Evolutionary conservation across 2,329 filamentous ascomycete genomes (phyloP).

Genomic region (Shiraia bambusicola): DNA sequence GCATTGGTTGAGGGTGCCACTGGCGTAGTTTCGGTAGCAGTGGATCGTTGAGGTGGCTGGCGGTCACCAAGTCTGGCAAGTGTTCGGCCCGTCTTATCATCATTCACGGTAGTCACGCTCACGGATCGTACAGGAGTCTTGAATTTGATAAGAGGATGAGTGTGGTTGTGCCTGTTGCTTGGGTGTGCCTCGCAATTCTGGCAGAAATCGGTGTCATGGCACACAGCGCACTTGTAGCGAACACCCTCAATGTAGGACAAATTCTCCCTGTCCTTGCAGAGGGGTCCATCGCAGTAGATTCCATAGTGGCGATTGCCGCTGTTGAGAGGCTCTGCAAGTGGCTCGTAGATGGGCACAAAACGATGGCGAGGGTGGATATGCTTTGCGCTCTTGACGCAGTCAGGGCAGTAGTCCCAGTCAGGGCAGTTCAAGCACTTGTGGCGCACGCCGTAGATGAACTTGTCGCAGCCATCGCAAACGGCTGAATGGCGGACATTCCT

Average conservation of each 20-base stretch:
- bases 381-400: slow-evolving; percentile 68
- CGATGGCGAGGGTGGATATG: slow-evolving; percentile 79
- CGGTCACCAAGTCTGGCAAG: slow-evolving; percentile 74
- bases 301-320: slow-evolving; percentile 67
- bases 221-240: slow-evolving; percentile 96
- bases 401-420: slow-evolving; percentile 92
- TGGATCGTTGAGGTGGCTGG: slow-evolving; percentile 44
- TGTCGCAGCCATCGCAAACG: slow-evolving; percentile 92
- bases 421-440: slow-evolving; percentile 97
- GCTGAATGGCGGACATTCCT: slow-evolving; percentile 82
- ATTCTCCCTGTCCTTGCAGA: slow-evolving; percentile 66
- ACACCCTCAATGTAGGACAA: slow-evolving; percentile 72
- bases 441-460: slow-evolving; percentile 81
- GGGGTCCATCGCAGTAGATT: slow-evolving; percentile 91
- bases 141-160: slow-evolving; percentile 97
- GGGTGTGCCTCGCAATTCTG: slow-evolving; percentile 89
- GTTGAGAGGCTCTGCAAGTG: slow-evolving; percentile 55
- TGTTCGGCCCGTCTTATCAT: slow-evolving; percentile 67
- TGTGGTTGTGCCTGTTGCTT: slow-evolving; percentile 82
- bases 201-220: slow-evolving; percentile 93
- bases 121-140: slow-evolving; percentile 89
- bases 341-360: slow-evolving; percentile 84
- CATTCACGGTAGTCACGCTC: slow-evolving; percentile 79
- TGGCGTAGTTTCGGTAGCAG: slow-evolving; percentile 55
- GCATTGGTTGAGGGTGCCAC: slow-evolving; percentile 53